Conservation (phyloP, 2,329 filamentous ascomycete genomes). For the Cytospora leucostoma region DNA sequence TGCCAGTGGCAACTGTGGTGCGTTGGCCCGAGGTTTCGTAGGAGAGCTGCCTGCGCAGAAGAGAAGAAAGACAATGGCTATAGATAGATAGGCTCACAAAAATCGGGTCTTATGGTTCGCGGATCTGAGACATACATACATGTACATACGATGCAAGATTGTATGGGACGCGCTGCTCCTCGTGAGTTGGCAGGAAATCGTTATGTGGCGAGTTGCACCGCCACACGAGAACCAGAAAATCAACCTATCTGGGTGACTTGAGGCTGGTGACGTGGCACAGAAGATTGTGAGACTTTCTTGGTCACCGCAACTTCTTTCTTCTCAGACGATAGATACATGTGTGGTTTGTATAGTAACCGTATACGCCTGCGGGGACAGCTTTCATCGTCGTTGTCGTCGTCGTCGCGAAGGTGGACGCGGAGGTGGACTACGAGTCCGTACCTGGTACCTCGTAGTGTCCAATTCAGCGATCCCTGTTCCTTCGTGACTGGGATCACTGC, state of each 20-base stretch:
- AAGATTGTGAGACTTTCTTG: neutral
- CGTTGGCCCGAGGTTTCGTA: conserved; percentile 13
- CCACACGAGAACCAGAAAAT: conserved; percentile 38
- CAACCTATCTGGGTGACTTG: conserved; percentile 32
- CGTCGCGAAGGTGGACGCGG: neutral
- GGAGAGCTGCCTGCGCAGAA: neutral
- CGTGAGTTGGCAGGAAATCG: conserved; percentile 23
- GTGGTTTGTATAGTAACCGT: neutral
- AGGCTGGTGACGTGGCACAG: conserved; percentile 51
- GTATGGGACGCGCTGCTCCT: conserved; percentile 26
- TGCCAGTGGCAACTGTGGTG: conserved; percentile 24
- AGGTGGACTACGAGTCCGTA: neutral
- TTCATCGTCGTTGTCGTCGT: neutral
- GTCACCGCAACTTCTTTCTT: neutral
- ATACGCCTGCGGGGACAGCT: neutral
- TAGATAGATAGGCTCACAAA: conserved; percentile 6
- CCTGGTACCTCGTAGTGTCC: too few species aligned
- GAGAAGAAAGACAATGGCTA: neutral
- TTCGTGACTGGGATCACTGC: conserved; percentile 20
- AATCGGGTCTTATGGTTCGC: conserved; percentile 19
- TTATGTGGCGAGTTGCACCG: conserved; percentile 39
- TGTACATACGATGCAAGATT: conserved; percentile 3
- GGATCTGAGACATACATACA: conserved; percentile 22
- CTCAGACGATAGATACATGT: conserved; percentile 2
- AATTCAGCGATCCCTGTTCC: neutral